phyloP scores from a whole-genome alignment of 2,329 filamentous ascomycete genomes.

The Nigrospora oryzae region DNA sequence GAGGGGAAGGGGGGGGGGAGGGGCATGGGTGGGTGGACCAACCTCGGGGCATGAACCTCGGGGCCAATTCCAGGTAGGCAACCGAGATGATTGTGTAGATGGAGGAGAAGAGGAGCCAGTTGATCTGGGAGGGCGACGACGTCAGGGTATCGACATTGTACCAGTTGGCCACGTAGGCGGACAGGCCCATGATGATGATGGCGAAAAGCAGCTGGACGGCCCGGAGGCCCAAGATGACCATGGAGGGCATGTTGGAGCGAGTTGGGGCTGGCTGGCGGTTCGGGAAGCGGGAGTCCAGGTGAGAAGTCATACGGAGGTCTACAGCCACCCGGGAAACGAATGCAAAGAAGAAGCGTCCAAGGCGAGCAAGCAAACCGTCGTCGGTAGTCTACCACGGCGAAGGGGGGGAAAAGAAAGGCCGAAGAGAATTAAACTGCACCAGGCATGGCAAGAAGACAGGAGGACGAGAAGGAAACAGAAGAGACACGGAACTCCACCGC shows the following conservation, averaged over 20 bases:
- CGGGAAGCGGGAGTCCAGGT: conserved; percentile 18
- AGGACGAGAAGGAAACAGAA: neutral
- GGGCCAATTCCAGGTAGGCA: conserved; percentile 40
- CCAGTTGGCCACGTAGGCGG: conserved; percentile 37
- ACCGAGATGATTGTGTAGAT: conserved; percentile 47
- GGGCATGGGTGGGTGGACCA: conserved; percentile 7
- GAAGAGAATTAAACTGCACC: conserved; percentile 1
- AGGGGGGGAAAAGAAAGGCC: too few relatives aligned
- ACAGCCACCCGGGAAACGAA: conserved; percentile 2
- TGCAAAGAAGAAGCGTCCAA: conserved; percentile 6
- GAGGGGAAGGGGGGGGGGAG: neutral
- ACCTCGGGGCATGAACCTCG: conserved; percentile 35
- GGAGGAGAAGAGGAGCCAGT: conserved; percentile 48
- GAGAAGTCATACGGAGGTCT: conserved; percentile 14
- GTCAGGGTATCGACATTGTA: conserved; percentile 40
- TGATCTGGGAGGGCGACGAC: conserved; percentile 45
- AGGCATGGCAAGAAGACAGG: conserved; percentile 1
- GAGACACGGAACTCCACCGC: neutral
- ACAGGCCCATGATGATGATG: conserved; percentile 36
- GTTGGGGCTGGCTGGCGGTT: conserved; percentile 13
- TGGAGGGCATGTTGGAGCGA: conserved; percentile 27
- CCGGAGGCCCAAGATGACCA: conserved; percentile 32
- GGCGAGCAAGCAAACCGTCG: neutral
- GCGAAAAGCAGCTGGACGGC: conserved; percentile 36
- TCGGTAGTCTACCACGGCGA: too few relatives aligned